Evolutionary conservation across 1,139 yeast species (phyloP).

Genomic region (Magnusiomyces magnusii): DNA sequence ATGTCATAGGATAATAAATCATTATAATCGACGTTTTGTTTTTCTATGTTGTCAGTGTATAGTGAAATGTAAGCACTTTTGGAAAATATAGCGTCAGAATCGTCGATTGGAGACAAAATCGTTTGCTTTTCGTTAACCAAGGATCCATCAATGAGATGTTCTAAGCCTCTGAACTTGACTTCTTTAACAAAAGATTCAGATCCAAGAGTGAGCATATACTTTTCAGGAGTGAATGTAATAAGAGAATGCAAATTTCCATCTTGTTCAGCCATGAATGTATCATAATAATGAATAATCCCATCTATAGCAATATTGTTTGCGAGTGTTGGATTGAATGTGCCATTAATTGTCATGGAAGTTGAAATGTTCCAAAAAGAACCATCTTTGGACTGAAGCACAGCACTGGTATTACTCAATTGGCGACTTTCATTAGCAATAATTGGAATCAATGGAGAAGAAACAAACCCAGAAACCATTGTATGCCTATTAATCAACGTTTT

Average conservation of each 20-base stretch:
- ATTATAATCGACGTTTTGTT: conserved; percentile 2
- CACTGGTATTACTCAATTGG: conserved; percentile 15
- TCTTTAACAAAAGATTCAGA: conserved; percentile 64
- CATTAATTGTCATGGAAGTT: conserved; percentile 20
- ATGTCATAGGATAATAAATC: conserved; percentile 20
- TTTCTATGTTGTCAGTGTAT: conserved; percentile 2
- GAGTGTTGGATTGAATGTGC: conserved; percentile 29
- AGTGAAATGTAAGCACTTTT: conserved; percentile 17
- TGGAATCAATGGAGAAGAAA: conserved; percentile 19
- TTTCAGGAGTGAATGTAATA: conserved; percentile 55
- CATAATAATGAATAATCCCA: conserved; percentile 58
- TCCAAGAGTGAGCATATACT: conserved; percentile 63
- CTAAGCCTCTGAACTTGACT: conserved; percentile 53
- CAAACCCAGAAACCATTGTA: conserved; percentile 24
- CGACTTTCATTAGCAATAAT: conserved; percentile 25
- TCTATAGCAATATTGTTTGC: conserved; percentile 46
- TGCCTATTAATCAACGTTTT: conserved; percentile 33
- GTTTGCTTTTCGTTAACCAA: conserved; percentile 41
- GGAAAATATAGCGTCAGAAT: conserved; percentile 22
- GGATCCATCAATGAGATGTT: conserved; percentile 45
- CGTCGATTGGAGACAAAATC: conserved; percentile 42
- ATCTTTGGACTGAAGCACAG: conserved; percentile 18
- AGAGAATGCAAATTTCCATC: conserved; percentile 14
- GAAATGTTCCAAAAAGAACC: conserved; percentile 23
- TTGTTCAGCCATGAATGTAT: conserved; percentile 24